Percentiles rank a stretch among this genome's conserved stretches.
Conservation (phyloP, 495 filamentous ascomycete genomes). For the Daldinia vernicosa region DNA sequence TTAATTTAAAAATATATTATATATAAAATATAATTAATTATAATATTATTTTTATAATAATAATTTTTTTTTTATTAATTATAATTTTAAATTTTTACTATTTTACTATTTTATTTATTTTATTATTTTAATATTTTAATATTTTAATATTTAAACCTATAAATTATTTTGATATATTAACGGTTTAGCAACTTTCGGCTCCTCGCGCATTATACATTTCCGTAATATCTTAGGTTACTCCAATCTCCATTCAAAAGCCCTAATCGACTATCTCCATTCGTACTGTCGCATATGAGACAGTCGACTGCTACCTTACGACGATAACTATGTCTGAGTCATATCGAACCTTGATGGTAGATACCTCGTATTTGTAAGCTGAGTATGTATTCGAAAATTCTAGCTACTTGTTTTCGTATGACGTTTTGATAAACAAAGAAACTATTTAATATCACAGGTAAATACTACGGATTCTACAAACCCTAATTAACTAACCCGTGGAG, state of each 20-base stretch:
- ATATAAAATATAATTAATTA: too few species aligned
- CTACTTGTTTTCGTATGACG: background rate
- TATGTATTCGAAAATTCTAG: background rate
- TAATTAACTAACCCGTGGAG: background rate
- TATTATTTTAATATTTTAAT: too few species aligned
- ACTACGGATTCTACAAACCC: background rate
- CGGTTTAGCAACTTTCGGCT: too few species aligned
- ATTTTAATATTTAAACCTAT: too few species aligned
- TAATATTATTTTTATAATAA: too few species aligned
- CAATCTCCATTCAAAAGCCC: background rate
- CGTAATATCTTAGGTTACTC: background rate
- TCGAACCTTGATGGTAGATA: background rate
- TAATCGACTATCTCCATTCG: constrained; percentile 2
- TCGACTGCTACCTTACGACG: background rate
- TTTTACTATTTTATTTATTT: too few species aligned
- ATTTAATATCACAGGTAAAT: background rate
- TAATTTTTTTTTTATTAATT: too few species aligned
- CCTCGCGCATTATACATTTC: too few species aligned
- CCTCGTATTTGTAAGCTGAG: background rate
- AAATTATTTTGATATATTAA: too few species aligned
- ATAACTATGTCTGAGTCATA: background rate
- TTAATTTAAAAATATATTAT: too few species aligned
- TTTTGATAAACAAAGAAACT: background rate
- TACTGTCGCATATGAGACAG: background rate
- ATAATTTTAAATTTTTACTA: too few species aligned